Conservation (phyloP, 2,329 filamentous ascomycete genomes). For the Colletotrichum costaricense region DNA sequence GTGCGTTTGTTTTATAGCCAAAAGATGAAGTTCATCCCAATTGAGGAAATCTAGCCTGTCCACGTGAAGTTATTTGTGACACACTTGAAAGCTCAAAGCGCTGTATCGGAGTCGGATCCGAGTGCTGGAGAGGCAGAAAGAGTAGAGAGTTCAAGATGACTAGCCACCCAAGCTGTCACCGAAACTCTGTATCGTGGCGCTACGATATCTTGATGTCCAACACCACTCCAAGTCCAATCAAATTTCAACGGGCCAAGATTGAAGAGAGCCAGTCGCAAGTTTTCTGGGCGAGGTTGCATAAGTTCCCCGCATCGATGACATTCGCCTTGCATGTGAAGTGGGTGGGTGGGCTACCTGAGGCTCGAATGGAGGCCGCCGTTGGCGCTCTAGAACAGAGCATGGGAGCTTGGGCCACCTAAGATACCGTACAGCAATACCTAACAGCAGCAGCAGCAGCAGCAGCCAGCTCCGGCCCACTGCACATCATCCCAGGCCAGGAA, state of each 20-base stretch:
- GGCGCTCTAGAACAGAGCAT: constrained; percentile 38
- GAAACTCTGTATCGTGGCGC: background rate
- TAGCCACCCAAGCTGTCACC: background rate
- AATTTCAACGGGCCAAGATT: background rate
- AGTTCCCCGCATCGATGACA: constrained; percentile 27
- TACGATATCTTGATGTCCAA: background rate
- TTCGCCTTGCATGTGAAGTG: background rate
- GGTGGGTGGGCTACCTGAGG: too few relatives aligned
- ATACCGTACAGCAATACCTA: background rate
- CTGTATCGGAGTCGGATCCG: constrained; percentile 8
- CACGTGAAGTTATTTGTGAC: background rate
- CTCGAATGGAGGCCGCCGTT: background rate
- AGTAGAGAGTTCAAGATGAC: background rate
- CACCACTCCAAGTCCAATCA: background rate
- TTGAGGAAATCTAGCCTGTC: background rate
- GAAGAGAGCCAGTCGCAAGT: constrained; percentile 3
- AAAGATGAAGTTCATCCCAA: constrained; percentile 12
- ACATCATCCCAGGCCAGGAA: constrained; percentile 12
- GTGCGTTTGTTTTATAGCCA: background rate
- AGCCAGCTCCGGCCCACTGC: background rate
- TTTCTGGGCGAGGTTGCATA: background rate
- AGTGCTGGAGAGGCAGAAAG: background rate
- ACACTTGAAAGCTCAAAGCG: background rate
- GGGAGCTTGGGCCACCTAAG: constrained; percentile 48
- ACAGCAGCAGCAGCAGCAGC: background rate